A percentile compares a stretch with the other conserved stretches of the same genome.
phyloP scores from a whole-genome alignment of 208 protist genomes.

The Trypanosoma scelopori region DNA sequence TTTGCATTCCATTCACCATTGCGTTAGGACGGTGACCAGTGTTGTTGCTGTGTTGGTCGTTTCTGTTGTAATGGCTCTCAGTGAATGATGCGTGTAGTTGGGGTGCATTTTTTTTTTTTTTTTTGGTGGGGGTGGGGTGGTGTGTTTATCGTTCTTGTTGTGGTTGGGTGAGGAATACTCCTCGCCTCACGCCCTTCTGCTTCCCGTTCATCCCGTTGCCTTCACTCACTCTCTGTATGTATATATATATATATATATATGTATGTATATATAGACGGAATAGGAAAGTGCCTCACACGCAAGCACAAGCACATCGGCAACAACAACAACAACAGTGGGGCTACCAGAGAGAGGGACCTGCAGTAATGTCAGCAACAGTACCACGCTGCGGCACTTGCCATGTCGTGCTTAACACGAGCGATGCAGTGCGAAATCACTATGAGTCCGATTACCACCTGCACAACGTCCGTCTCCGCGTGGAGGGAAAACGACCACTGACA shows the following conservation, averaged over 20 bases:
- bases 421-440: constrained; percentile 73
- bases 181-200: too few relatives aligned
- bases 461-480: constrained; percentile 85
- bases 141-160: too few relatives aligned
- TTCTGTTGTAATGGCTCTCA: too few relatives aligned
- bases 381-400: constrained; percentile 82
- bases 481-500: constrained; percentile 69
- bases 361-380: constrained; percentile 24
- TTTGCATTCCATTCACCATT: too few relatives aligned
- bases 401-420: constrained; percentile 46
- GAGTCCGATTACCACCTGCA: constrained; percentile 72
- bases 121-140: too few relatives aligned
- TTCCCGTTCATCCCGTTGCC: too few relatives aligned
- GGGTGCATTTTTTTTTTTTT: neutral
- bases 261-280: constrained; percentile 1
- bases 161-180: too few relatives aligned
- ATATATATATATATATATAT: neutral
- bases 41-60: too few relatives aligned
- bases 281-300: neutral
- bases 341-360: neutral
- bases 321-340: neutral
- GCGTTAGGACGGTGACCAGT: too few relatives aligned
- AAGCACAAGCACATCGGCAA: neutral
- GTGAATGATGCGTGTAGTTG: too few relatives aligned
- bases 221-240: too few relatives aligned